Base-by-base conservation (phyloP, 345 rosid genomes). In the Acer campestre region DNA sequence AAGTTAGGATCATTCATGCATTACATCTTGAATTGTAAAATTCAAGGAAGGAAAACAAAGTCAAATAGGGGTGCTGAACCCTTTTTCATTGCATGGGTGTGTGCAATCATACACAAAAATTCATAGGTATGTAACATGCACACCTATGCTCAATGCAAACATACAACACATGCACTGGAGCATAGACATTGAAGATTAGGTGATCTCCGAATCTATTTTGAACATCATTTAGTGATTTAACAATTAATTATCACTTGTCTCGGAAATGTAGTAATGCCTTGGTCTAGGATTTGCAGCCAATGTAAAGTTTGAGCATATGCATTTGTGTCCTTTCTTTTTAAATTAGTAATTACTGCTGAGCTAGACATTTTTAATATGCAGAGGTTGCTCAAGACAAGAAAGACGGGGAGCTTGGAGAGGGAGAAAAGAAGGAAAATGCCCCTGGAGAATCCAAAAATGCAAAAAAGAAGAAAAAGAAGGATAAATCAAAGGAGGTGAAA, bases 401-500 rank as follows among this genome's bases (percentile, higher is more conserved):
- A 80, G 83, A 80, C 1, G 76, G 20, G 55, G 88, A 89, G 53
- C 80, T 35, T 61, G 84, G 77, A 61, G 86, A 84, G 53, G 90
- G 31, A 40, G 89, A 81, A 58, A 86, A 82, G 87, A 85, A 87
- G 82, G 90, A 88, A 58, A 84, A 48, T 83, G 80, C 85, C 16
- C 62, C 79, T 7, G 88, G 88, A 3, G 94, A 87, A 86, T 77
- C 85, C 72, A 90, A 89, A 80, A 83, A 29, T 58, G 83, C 91
- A 10, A 90, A 87, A 67, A 90, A 90, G 89, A 90, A 90, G 87
- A 90, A 88, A 78, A 86, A 88, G 85, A 87, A 83, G 85, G 88
- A 86, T 1, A 79, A 79, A 78, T 83, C 77, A 17, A 89, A 83
- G 81, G 92, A 87, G 53, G 82, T 61, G 3, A 88, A 87, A 72